Conservation (phyloP, 495 filamentous ascomycete genomes). For the Hypoxylon intermedium region DNA sequence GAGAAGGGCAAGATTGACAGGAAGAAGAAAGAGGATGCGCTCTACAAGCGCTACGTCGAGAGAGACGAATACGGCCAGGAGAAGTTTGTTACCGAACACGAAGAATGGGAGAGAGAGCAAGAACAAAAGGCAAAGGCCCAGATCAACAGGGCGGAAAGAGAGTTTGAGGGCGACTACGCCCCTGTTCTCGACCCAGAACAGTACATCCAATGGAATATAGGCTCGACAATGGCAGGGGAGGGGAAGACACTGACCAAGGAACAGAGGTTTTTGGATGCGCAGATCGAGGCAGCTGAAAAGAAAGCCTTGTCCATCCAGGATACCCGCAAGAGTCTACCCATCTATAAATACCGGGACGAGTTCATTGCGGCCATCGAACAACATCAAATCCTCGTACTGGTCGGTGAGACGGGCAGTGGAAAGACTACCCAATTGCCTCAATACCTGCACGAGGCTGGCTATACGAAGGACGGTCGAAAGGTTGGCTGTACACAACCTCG, state of each 20-base stretch:
- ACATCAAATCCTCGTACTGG: constrained; percentile 81
- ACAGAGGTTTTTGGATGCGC: constrained; percentile 75
- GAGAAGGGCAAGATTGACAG: constrained; percentile 90
- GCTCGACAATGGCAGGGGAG: constrained; percentile 72
- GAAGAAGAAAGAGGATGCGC: constrained; percentile 87
- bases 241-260: constrained; percentile 72
- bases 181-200: constrained; percentile 91
- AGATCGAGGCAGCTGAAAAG: constrained; percentile 85
- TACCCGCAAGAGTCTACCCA: constrained; percentile 87
- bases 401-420: constrained; percentile 87
- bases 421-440: constrained; percentile 92
- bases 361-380: constrained; percentile 75
- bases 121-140: constrained; percentile 88
- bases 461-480: constrained; percentile 76
- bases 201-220: constrained; percentile 85
- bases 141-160: constrained; percentile 73
- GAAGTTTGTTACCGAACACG: constrained; percentile 89
- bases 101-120: constrained; percentile 95
- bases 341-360: constrained; percentile 80
- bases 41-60: constrained; percentile 91
- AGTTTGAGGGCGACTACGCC: constrained; percentile 89
- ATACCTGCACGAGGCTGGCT: constrained; percentile 89
- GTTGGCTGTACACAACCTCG: constrained; percentile 88
- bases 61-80: constrained; percentile 87
- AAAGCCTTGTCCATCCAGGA: constrained; percentile 87